Conservation (phyloP, 352 stramenopile genomes). For the Globisporangium emineosum region DNA sequence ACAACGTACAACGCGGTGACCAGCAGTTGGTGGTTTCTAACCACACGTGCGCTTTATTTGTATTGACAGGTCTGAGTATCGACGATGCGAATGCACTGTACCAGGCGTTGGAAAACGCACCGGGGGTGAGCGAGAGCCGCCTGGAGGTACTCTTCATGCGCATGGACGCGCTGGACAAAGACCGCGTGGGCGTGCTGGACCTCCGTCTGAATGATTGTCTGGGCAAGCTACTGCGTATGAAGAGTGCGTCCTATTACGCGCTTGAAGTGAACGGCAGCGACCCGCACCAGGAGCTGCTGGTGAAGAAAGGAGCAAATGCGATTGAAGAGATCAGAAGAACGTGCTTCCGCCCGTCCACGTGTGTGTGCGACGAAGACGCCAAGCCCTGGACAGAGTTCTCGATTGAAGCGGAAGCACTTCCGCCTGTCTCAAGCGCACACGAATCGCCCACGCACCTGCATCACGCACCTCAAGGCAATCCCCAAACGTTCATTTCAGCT, state of each 20-base stretch:
- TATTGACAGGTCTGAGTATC: constrained; percentile 52
- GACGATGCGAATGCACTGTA: constrained; percentile 73
- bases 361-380: constrained; percentile 45
- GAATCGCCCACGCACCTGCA: background rate
- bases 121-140: constrained; percentile 33
- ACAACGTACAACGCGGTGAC: background rate
- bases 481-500: constrained; percentile 10
- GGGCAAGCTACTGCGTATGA: constrained; percentile 27
- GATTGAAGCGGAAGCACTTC: constrained; percentile 21
- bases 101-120: constrained; percentile 33
- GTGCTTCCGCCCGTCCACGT: constrained; percentile 44
- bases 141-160: constrained; percentile 49
- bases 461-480: constrained; percentile 1
- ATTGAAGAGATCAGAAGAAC: constrained; percentile 21
- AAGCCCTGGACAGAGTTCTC: constrained; percentile 52
- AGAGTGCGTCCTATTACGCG: constrained; percentile 43
- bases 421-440: background rate
- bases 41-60: background rate
- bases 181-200: constrained; percentile 54
- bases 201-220: constrained; percentile 45
- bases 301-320: constrained; percentile 6
- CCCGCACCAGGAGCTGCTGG: constrained; percentile 46
- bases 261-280: constrained; percentile 58
- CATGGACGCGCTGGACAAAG: constrained; percentile 62
- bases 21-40: background rate